These are phyloP conservation scores for Rhypophila decipiens DNA, from an alignment of 495 filamentous ascomycete species.

Conservation along the genomic window DNA sequence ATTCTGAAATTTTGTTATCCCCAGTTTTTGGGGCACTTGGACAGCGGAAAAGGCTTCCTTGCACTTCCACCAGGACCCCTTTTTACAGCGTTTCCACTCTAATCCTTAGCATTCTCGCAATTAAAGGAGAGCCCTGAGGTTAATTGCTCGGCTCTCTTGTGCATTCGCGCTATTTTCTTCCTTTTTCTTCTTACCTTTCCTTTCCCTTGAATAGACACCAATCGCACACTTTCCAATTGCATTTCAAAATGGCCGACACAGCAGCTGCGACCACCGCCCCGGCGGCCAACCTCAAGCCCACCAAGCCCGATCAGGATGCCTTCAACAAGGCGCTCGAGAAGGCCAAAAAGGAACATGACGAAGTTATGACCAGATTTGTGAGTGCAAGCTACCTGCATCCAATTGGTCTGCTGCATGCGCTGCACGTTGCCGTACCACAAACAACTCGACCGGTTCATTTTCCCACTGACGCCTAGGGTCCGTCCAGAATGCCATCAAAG, in stretches of 20 bases:
- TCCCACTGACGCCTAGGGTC: background rate
- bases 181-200: background rate
- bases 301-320: slow-evolving; percentile 62
- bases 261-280: slow-evolving; percentile 31
- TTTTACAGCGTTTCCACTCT: background rate
- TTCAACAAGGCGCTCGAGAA: slow-evolving; percentile 67
- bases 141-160: slow-evolving; percentile 3
- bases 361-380: slow-evolving; percentile 70
- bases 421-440: slow-evolving; percentile 2
- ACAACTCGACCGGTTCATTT: background rate
- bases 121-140: background rate
- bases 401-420: background rate
- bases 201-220: background rate
- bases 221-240: slow-evolving; percentile 8
- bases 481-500: slow-evolving; percentile 68
- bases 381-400: slow-evolving; percentile 26
- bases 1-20: slow-evolving; percentile 2
- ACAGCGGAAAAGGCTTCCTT: background rate
- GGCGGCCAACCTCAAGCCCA: slow-evolving; percentile 49
- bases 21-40: background rate
- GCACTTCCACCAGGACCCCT: background rate
- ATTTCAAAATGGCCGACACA: slow-evolving; percentile 34
- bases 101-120: background rate
- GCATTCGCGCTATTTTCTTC: too few species aligned
- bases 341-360: slow-evolving; percentile 76